A percentile compares a stretch with the other conserved stretches of the same genome.
Evolutionary conservation across 2,329 filamentous ascomycete genomes (phyloP).

Genomic region (Penicillium sp.): DNA sequence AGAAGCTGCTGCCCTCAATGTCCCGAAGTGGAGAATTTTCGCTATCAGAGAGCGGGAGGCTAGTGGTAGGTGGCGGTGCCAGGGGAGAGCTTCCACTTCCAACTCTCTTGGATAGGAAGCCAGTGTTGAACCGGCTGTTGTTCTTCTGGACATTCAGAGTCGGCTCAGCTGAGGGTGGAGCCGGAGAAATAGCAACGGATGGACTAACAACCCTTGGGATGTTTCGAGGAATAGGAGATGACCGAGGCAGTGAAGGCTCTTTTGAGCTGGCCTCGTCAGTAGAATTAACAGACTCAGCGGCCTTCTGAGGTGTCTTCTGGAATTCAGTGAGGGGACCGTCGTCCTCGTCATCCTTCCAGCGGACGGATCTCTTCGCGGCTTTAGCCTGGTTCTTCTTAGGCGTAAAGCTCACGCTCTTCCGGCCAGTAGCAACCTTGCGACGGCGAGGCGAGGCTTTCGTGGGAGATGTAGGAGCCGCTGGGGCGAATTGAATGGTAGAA

Average conservation of each 20-base stretch:
- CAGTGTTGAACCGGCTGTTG: constrained; percentile 77
- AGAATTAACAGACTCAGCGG: constrained; percentile 38
- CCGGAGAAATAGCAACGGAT: constrained; percentile 52
- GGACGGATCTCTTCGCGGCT: constrained; percentile 71
- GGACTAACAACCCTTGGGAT: constrained; percentile 44
- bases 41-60: constrained; percentile 57
- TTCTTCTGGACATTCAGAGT: constrained; percentile 61
- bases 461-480: constrained; percentile 53
- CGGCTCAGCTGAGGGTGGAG: constrained; percentile 54
- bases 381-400: constrained; percentile 62
- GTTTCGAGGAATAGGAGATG: constrained; percentile 48
- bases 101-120: constrained; percentile 71
- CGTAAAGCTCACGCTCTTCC: constrained; percentile 75
- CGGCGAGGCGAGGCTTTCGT: constrained; percentile 75
- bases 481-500: constrained; percentile 30
- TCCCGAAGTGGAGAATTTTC: constrained; percentile 53
- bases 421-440: constrained; percentile 58
- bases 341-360: constrained; percentile 89
- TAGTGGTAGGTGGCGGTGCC: constrained; percentile 54
- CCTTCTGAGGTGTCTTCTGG: constrained; percentile 78
- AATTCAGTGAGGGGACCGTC: constrained; percentile 84
- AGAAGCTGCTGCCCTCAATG: constrained; percentile 48
- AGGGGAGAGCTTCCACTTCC: constrained; percentile 61
- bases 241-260: constrained; percentile 46
- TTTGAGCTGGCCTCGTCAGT: constrained; percentile 56